phyloP scores from a whole-genome alignment of 495 filamentous ascomycete species.

The Friedmanniomyces simplex region DNA sequence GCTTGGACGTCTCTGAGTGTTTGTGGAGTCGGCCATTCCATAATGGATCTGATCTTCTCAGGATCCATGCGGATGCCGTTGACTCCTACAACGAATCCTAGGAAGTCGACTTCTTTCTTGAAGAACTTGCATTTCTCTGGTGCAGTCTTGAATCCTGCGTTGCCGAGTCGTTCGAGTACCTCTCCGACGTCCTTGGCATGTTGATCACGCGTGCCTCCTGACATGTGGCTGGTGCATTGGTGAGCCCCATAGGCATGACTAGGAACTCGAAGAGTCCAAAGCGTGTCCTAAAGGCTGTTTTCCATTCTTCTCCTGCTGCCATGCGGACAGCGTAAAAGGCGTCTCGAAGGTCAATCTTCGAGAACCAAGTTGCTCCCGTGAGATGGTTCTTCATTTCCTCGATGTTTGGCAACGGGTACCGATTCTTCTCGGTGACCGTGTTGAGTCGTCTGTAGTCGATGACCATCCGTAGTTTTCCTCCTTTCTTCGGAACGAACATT shows the following conservation, averaged over 20 bases:
- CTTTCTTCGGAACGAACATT: slow-evolving; percentile 26
- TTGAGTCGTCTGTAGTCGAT: slow-evolving; percentile 18
- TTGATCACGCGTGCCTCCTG: background rate
- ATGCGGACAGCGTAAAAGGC: background rate
- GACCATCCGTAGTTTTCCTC: slow-evolving; percentile 18
- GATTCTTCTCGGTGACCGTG: slow-evolving; percentile 25
- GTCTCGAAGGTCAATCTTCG: slow-evolving; percentile 22
- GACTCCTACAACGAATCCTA: background rate
- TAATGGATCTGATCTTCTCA: background rate
- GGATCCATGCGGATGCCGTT: no score
- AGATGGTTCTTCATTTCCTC: slow-evolving; percentile 20
- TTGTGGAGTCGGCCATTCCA: background rate
- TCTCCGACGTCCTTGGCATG: background rate
- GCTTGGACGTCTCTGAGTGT: background rate
- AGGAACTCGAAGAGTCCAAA: background rate
- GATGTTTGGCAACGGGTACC: slow-evolving; percentile 22
- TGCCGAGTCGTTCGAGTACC: background rate
- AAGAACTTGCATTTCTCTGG: background rate
- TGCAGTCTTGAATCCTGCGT: background rate
- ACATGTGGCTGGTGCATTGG: background rate
- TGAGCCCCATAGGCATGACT: background rate
- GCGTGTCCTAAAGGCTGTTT: background rate
- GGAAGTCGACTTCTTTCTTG: background rate
- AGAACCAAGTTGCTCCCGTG: slow-evolving; percentile 21
- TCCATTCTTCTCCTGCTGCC: background rate